Evolutionary conservation across 768 basidiomycete genomes (phyloP), one percentile per base, ranked within the genome.

Genomic region (Leucocoprinus birnbaumii): DNA sequence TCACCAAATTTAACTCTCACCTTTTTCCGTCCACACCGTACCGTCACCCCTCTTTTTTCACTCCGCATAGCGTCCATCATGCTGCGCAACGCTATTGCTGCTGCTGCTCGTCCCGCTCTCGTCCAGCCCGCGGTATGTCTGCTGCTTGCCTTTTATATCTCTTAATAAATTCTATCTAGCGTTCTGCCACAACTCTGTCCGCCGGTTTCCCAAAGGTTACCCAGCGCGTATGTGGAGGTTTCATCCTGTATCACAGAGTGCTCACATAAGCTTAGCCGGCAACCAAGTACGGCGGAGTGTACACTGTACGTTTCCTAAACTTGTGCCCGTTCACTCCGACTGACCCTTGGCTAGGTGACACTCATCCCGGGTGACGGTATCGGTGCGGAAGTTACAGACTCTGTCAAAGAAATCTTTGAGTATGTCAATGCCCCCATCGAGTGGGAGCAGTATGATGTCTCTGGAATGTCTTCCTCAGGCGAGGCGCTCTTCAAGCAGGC

Each of bases 401-500:
- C 94, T 1, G 95, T 99, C 62, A 98, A 99, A 76, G 95, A 98
- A 73, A 95, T 99, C 68, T 99, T 99, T 67, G 93, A 96, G 70
- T 82, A 91, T 62, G 84, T 94, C 68, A 99, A 98, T 67, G 97
- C 95, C 27, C 97, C 97, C 70, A 96, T 99, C 73, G 93, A 98
- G 69, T 97, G 93, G 91, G 95, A 98, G 66, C 94, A 98, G 70
- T 98, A 95, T 75, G 84, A 98, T 66, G 94, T 99, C 60, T 96
- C 94, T 38, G 97, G 97, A 56, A 86, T 95, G 80, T 96, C 95
- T 35, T 91, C 90, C 37, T 80, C 90, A 46, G 94, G 94, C 62
- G 97, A 98, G 70, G 90, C 85, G 46, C 84, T 98, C 63, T 98
- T 99, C 83, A 94, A 89, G 73, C 85, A 92, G 76, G 94, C 96